A percentile compares a stretch with the other conserved stretches of the same genome.
These are phyloP conservation scores for Pistacia atlantica DNA, from an alignment of 345 rosid genomes.

Conservation along the genomic window DNA sequence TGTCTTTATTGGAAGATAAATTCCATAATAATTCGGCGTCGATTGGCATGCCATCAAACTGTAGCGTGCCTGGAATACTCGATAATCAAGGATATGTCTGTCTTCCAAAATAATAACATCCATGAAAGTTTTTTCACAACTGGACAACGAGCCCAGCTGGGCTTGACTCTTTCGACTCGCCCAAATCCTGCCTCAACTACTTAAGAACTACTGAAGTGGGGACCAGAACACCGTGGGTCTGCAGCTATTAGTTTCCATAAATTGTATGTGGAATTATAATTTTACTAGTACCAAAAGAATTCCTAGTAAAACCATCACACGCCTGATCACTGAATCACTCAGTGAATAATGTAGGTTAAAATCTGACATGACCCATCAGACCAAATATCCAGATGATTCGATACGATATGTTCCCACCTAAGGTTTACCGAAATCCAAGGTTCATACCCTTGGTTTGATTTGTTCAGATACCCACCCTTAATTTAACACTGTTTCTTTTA, in stretches of 20 bases:
- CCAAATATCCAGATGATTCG: not conserved
- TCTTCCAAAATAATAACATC: constrained; percentile 8
- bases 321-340: constrained; percentile 1
- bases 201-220: not conserved
- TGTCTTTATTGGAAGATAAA: not conserved
- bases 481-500: too few relatives aligned
- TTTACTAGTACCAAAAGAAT: not conserved
- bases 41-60: not conserved
- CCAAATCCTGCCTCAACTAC: not conserved
- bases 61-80: too few relatives aligned
- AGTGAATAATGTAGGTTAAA: not conserved
- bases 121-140: not conserved
- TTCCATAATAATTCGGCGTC: not conserved
- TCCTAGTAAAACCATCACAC: constrained; percentile 1
- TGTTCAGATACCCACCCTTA: too few relatives aligned
- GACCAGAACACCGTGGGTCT: not conserved
- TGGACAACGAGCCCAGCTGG: too few relatives aligned
- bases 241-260: not conserved
- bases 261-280: not conserved
- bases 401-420: too few relatives aligned
- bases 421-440: too few relatives aligned
- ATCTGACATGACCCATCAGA: not conserved
- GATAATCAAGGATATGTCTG: constrained; percentile 9
- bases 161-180: too few relatives aligned
- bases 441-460: too few relatives aligned